Conservation (phyloP, 1,284 basidiomycete species). For the Lignosus rhinocerotis region DNA sequence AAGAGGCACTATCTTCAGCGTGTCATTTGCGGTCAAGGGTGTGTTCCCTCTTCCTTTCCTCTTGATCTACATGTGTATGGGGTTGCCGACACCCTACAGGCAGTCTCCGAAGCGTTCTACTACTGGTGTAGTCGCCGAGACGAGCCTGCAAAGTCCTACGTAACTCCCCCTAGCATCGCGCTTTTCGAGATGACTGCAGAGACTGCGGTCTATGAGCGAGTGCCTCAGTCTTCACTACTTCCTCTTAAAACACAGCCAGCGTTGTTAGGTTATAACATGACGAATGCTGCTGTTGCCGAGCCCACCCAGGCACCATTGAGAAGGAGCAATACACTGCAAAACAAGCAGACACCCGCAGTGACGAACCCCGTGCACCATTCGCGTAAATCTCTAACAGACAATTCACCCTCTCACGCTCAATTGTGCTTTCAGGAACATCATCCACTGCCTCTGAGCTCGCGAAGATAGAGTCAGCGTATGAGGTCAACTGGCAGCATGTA, state of each 20-base stretch:
- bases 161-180: neutral
- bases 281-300: neutral
- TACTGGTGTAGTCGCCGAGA: neutral
- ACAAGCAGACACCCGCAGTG: neutral
- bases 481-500: neutral
- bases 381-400: neutral
- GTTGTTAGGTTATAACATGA: neutral
- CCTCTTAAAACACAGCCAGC: neutral
- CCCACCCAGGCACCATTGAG: no score
- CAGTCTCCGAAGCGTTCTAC: neutral
- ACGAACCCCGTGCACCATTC: neutral
- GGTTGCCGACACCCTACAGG: neutral
- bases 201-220: neutral
- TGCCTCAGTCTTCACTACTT: neutral
- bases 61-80: neutral
- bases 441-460: neutral
- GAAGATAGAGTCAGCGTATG: neutral
- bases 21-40: neutral
- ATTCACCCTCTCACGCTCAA: neutral
- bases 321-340: neutral
- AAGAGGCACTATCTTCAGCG: neutral
- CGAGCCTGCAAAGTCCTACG: neutral
- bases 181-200: neutral
- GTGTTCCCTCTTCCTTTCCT: neutral
- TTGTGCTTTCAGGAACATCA: neutral